phyloP scores from a whole-genome alignment of 192 early-diverging fungal genomes.

The Coemansia sp. region DNA sequence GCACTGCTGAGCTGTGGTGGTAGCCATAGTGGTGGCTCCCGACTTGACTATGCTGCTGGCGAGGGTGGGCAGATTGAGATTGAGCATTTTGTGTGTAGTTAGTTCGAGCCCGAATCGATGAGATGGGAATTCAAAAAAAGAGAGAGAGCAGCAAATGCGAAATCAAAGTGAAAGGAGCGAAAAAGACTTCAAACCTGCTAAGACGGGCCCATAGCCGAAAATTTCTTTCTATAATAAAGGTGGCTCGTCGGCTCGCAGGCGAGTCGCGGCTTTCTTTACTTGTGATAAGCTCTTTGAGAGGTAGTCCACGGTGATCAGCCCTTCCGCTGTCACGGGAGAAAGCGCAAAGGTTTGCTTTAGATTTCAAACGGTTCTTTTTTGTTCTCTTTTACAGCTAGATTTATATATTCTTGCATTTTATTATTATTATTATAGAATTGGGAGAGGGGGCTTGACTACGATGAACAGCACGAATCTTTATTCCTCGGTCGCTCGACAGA shows the following conservation, averaged over 20 bases:
- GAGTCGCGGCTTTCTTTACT: background rate
- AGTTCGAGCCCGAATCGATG: background rate
- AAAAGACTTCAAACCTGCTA: background rate
- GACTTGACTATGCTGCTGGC: slow-evolving; percentile 39
- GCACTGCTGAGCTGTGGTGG: slow-evolving; percentile 49
- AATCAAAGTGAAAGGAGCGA: background rate
- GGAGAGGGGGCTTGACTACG: background rate
- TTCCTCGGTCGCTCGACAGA: slow-evolving; percentile 2
- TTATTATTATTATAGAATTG: background rate
- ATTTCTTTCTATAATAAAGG: background rate
- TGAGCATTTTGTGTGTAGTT: slow-evolving; percentile 30
- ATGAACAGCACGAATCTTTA: slow-evolving; percentile 2
- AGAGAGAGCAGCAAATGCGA: background rate
- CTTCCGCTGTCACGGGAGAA: background rate
- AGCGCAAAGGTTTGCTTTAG: background rate
- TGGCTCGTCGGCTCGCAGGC: background rate
- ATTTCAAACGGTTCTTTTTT: slow-evolving; percentile 14
- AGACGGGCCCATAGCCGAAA: background rate
- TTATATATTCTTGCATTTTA: background rate
- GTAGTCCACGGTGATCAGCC: too few relatives aligned
- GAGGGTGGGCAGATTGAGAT: slow-evolving; percentile 55
- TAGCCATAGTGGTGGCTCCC: slow-evolving; percentile 32
- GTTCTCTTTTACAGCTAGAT: background rate
- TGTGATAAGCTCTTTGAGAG: background rate
- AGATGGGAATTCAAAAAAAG: background rate